These are phyloP conservation scores for Hibiscus trionum DNA, from an alignment of 345 rosid genomes.

Conservation along the genomic window DNA sequence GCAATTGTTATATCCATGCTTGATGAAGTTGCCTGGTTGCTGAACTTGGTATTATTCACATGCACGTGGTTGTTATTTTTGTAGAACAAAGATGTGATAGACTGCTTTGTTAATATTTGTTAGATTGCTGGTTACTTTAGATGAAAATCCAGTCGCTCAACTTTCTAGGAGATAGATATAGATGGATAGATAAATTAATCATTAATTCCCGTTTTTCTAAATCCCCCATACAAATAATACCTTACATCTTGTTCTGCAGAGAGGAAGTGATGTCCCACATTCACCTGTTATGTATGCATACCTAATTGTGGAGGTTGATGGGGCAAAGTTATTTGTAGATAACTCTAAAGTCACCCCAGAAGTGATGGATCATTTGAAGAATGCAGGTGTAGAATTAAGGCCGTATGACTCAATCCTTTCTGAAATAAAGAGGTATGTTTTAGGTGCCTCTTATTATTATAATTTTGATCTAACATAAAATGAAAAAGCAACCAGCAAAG, in stretches of 20 bases:
- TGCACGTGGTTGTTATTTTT: background rate
- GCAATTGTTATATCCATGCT: constrained; percentile 87
- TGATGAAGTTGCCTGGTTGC: constrained; percentile 94
- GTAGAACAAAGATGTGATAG: background rate
- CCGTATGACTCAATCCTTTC: constrained; percentile 68
- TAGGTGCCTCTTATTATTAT: background rate
- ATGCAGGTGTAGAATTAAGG: constrained; percentile 56
- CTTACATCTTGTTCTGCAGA: constrained; percentile 40
- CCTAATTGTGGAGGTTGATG: constrained; percentile 61
- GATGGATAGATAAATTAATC: background rate
- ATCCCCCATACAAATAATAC: background rate
- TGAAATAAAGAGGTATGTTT: constrained; percentile 59
- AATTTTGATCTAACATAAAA: background rate
- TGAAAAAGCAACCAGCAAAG: background rate
- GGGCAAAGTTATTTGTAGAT: constrained; percentile 63
- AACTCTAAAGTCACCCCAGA: constrained; percentile 58
- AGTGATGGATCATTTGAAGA: constrained; percentile 66
- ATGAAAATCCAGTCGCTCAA: background rate
- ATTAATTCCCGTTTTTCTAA: background rate
- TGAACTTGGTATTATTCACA: constrained; percentile 61
- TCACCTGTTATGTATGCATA: constrained; percentile 95
- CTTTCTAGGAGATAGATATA: background rate
- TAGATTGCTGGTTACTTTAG: constrained; percentile 3
- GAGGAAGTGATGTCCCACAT: constrained; percentile 94
- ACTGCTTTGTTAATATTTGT: background rate